Percentiles rank a stretch among this genome's conserved stretches.
These are phyloP conservation scores for Pseudevernia furfuracea DNA, from an alignment of 495 filamentous ascomycete species.

Conservation along the genomic window DNA sequence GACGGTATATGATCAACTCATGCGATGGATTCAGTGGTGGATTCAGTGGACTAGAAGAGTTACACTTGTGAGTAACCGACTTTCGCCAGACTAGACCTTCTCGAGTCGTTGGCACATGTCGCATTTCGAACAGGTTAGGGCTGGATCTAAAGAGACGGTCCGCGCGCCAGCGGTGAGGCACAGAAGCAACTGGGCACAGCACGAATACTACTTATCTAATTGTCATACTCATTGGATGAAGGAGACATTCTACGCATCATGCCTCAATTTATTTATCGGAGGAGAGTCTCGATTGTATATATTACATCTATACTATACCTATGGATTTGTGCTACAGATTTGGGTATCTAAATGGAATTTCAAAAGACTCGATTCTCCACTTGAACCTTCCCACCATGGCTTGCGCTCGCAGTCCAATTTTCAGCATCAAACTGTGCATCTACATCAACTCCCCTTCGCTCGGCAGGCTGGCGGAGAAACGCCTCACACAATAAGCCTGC, in stretches of 20 bases:
- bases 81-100: not conserved
- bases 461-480: slow-evolving; percentile 39
- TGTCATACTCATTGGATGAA: not conserved
- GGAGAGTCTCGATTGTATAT: not conserved
- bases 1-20: not conserved
- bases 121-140: slow-evolving; percentile 29
- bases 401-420: not conserved
- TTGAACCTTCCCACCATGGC: not conserved
- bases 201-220: not conserved
- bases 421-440: not conserved
- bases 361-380: slow-evolving; percentile 12
- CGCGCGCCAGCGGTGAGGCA: slow-evolving; percentile 4
- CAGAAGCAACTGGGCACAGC: not conserved
- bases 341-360: slow-evolving; percentile 1
- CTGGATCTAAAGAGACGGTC: not conserved
- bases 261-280: not conserved
- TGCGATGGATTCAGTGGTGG: not conserved
- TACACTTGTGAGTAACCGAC: no score
- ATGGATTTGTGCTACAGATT: not conserved
- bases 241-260: not conserved
- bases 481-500: slow-evolving; percentile 63
- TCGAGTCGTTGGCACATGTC: slow-evolving; percentile 49
- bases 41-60: not conserved
- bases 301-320: not conserved
- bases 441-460: not conserved